Evolutionary conservation across 257 asterid genomes (phyloP), one percentile per base, ranked within the genome.

Genomic region (Asclepias syriaca): DNA sequence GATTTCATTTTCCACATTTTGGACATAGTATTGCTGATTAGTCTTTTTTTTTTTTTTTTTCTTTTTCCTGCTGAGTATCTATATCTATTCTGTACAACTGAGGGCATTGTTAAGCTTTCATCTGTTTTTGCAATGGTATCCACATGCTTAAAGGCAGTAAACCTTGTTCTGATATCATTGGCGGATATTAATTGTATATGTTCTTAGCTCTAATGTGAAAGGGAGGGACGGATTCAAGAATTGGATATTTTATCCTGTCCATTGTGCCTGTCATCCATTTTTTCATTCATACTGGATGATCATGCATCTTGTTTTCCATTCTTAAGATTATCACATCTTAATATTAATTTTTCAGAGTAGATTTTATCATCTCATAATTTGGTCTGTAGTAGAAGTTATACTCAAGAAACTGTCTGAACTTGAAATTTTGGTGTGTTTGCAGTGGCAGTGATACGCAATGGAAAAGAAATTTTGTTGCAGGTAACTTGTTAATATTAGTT

Each of bases 381-480:
- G 56, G 15, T 61, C 34, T 32, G n/a, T 34, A 7, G 58, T 39
- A 7, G 40, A 69, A n/a, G 13, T 49, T 29, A 27, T 63, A 40
- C 48, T 54, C 66, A 45, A 46, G 29, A 66, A 34, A 63, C 75
- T 77, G 70, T 66, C 63, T 69, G 66, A 67, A 50, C 22, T 71
- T 63, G 29, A 75, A 22, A 69, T 70, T 70, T 71, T 70, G 54
- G 65, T 32, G 68, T 72, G 66, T 75, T 65, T 82, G 77, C 93
- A 91, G 99, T 40, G 80, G 93, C 83, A 74, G 85, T 81, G 67
- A 74, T 91, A 77, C 89, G 96, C 72, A 77, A 81, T 50, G 99
- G 99, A 71, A 87, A 82, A 54, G 97, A 94, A 71, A 77, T 94
- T 81, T 45, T 94, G 72, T 75, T 94, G 65, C 99, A 91, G 98